Evolutionary conservation across 352 stramenopile genomes (phyloP), one percentile per base, ranked within the genome.

Genomic region (Phytophthora kernoviae): DNA sequence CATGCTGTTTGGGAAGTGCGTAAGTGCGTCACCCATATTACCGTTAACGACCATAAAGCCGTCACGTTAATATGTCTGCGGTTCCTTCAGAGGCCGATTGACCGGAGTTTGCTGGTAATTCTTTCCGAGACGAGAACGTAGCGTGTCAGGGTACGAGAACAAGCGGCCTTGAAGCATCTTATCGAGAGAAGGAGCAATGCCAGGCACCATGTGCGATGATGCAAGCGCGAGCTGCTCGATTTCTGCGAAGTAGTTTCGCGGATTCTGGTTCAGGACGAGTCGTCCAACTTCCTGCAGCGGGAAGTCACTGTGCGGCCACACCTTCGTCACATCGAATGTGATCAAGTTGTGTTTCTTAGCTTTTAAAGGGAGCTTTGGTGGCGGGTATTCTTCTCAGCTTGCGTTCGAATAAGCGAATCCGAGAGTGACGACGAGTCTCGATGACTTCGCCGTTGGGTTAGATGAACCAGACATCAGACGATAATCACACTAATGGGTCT

Each of bases 61-160:
- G 62, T 96, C 88, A 4, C 84, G 77, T 40, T 94, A 82, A 58
- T 95, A 94, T 41, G 78, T 83, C 49, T 82, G 61, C 1, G 57
- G 62, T 30, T 73, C 61, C 40, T 84, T 75, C 22, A 96, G 69
- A 6, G 91, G 89, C 12, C 78, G 73, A 56, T 97, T 98, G 11
- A 97, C 87, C 1, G 91, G 90, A 49, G 97, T 87, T 56, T 91
- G 74, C 47, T 96, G 78, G 65, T 97, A 96, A 70, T 97, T 97
- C 21, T 85, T 79, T 10, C 91, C 91, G 18, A 97, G 70, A 47
- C 90, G 87, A 64, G 97, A 86, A 41, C 84, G 80, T 43, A 94
- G 82, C 11, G 90, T 93, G 62, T 97, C 90, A 11, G 81, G 81
- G 71, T 97, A 97, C 48, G 82, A 94, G 56, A 96, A 97, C 62